A percentile compares a stretch with the other conserved stretches of the same genome.
Evolutionary conservation across 257 asterid genomes (phyloP).

Genomic region (Jacaranda copaia): DNA sequence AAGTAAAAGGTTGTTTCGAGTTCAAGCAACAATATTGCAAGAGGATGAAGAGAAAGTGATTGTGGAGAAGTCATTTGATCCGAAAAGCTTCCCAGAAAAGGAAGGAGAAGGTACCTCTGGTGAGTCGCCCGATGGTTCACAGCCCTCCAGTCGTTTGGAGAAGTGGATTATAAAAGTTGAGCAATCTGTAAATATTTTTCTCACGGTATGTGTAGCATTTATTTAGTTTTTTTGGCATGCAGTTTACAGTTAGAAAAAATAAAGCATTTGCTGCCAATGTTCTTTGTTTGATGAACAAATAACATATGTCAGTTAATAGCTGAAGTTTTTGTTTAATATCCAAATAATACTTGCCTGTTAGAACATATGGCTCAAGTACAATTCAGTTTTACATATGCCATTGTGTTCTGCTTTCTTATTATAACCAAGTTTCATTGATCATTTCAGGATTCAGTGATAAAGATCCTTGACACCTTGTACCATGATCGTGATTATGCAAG

Average conservation of each 20-base stretch:
- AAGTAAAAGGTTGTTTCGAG: slow-evolving; percentile 50
- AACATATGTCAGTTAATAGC: background rate
- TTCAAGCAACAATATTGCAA: slow-evolving; percentile 71
- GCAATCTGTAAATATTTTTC: slow-evolving; percentile 87
- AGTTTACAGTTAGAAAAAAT: background rate
- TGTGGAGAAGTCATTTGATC: slow-evolving; percentile 73
- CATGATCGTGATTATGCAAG: slow-evolving; percentile 86
- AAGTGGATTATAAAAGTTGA: slow-evolving; percentile 77
- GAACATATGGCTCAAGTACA: slow-evolving; percentile 1
- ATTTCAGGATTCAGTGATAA: slow-evolving; percentile 90
- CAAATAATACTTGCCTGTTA: slow-evolving; percentile 14
- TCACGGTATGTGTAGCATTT: slow-evolving; percentile 61
- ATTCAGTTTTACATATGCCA: slow-evolving; percentile 3
- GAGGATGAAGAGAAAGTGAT: slow-evolving; percentile 79
- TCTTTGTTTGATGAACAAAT: slow-evolving; percentile 15
- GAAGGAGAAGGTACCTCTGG: slow-evolving; percentile 56
- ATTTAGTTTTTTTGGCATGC: slow-evolving; percentile 11
- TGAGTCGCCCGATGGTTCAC: slow-evolving; percentile 47
- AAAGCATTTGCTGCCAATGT: background rate
- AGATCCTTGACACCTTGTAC: slow-evolving; percentile 85
- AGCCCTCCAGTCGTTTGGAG: slow-evolving; percentile 58
- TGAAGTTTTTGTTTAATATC: slow-evolving; percentile 9
- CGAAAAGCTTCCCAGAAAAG: slow-evolving; percentile 61
- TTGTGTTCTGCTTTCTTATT: slow-evolving; percentile 26
- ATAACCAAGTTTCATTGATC: slow-evolving; percentile 32